Evolutionary conservation across 768 basidiomycete genomes (phyloP), one percentile per base, ranked within the genome.

Genomic region (Tulasnella sp.): DNA sequence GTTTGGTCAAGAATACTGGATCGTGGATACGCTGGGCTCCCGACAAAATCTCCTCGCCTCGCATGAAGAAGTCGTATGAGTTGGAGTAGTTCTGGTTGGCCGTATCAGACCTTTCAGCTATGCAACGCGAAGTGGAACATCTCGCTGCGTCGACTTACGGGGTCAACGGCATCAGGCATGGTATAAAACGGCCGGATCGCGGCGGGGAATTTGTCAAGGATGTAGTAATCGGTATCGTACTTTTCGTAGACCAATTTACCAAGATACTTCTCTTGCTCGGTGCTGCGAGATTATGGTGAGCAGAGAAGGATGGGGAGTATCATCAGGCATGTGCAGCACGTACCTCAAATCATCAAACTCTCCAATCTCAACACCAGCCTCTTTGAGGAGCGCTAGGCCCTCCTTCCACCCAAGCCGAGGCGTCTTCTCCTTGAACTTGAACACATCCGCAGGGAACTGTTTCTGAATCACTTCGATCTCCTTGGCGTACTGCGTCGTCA

Each of bases 31-130:
- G 92, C 71, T 99, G 96, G 26, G 95, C 96, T 15, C 96, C 96
- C 3, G 95, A 97, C 42, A 98, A 78, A 68, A 99, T 98, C 72
- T 99, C 96, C 73, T 99, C 93, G 10, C 96, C 96, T 30, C 96
- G 83, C 95, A 99, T 97, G 80, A 99, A 98, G 75, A 99, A 98
- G 74, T 99, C 96, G 72, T 98, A 99, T 23, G 96, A 98, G 73
- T 98, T 98, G 52, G 96, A 97, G 42, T 96, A 64, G 21, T 50
- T 34, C 43, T 55, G 32, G 26, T 5, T 15, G 21, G n/a, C n/a
- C n/a, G n/a, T n/a, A n/a, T n/a, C n/a, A n/a, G n/a, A 60, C n/a
- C n/a, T n/a, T n/a, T n/a, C n/a, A n/a, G n/a, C n/a, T n/a, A n/a
- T n/a, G 55, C n/a, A 38, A 53, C 62, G 17, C 52, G 42, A 34